A percentile compares a stretch with the other conserved stretches of the same genome.
Conservation (phyloP, 306 rosid species). For the Geum urbanum region DNA sequence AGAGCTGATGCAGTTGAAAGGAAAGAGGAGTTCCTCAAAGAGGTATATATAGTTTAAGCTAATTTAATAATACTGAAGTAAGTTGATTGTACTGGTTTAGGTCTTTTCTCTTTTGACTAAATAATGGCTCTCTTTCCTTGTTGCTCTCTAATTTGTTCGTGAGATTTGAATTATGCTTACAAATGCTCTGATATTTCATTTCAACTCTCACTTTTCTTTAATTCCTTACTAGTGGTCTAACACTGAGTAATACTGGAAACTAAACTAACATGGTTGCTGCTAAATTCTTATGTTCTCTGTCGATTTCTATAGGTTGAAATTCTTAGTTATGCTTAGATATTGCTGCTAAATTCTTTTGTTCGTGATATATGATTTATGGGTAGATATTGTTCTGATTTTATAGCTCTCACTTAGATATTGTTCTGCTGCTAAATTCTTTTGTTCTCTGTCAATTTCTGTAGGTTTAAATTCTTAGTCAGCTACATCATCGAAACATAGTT, state of each 20-base stretch:
- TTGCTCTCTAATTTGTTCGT: not conserved
- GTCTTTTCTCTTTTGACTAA: too few species aligned
- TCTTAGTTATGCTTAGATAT: too few species aligned
- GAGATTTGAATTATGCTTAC: not conserved
- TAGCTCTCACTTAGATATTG: too few species aligned
- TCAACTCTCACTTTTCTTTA: not conserved
- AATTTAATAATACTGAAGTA: constrained; percentile 18
- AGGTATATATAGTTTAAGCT: constrained; percentile 45
- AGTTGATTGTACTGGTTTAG: constrained; percentile 13
- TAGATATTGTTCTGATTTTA: not conserved
- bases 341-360: not conserved
- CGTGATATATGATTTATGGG: not conserved
- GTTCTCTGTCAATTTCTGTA: constrained; percentile 35
- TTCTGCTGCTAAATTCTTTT: not conserved
- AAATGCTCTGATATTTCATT: not conserved
- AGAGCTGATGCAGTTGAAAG: constrained; percentile 45
- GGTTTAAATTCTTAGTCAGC: constrained; percentile 90
- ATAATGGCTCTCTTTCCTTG: not conserved
- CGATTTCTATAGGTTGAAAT: too few species aligned
- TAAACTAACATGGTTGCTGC: not conserved
- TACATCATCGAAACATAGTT: constrained; percentile 83
- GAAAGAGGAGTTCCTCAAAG: constrained; percentile 82
- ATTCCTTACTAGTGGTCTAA: not conserved
- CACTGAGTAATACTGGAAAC: not conserved
- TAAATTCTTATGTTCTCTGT: too few species aligned